phyloP scores from a whole-genome alignment of 768 basidiomycete genomes.

The Botryobasidium botryosum region DNA sequence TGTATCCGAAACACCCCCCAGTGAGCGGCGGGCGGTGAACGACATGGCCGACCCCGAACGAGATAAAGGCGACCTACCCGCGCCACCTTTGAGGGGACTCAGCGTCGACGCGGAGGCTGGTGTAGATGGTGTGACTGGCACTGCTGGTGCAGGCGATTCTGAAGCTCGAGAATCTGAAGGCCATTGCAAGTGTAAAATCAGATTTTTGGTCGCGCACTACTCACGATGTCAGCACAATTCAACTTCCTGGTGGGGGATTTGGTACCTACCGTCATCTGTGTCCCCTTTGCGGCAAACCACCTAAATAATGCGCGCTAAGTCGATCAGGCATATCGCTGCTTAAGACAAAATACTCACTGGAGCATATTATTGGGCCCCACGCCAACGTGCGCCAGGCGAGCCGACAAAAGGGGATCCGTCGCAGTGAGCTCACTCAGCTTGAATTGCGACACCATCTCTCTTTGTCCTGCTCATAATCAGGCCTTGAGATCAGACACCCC shows the following conservation, averaged over 20 bases:
- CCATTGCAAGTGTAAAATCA: slow-evolving; percentile 78
- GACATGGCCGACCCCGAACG: too few species aligned
- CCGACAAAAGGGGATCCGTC: slow-evolving; percentile 41
- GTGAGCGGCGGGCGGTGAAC: too few species aligned
- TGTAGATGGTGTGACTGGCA: too few species aligned
- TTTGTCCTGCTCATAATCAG: slow-evolving; percentile 25
- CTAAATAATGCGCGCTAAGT: slow-evolving; percentile 20
- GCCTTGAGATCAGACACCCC: not conserved
- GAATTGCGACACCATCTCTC: slow-evolving; percentile 89
- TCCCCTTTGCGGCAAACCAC: slow-evolving; percentile 84
- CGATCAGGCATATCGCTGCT: not conserved
- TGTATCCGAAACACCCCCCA: too few species aligned
- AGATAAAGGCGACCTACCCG: too few species aligned
- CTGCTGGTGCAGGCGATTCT: too few species aligned
- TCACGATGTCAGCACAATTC: not conserved
- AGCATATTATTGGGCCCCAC: slow-evolving; percentile 74
- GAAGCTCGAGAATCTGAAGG: too few species aligned
- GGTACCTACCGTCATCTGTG: slow-evolving; percentile 65
- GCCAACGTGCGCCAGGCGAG: slow-evolving; percentile 62
- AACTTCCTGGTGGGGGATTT: not conserved
- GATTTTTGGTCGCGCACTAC: slow-evolving; percentile 76
- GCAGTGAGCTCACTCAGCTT: slow-evolving; percentile 38
- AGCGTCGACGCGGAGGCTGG: too few species aligned
- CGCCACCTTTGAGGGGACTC: too few species aligned
- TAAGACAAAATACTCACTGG: slow-evolving; percentile 32